Percentiles rank a stretch among this genome's conserved stretches.
These are phyloP conservation scores for Pythium biforme DNA, from an alignment of 352 stramenopile species.

Conservation along the genomic window DNA sequence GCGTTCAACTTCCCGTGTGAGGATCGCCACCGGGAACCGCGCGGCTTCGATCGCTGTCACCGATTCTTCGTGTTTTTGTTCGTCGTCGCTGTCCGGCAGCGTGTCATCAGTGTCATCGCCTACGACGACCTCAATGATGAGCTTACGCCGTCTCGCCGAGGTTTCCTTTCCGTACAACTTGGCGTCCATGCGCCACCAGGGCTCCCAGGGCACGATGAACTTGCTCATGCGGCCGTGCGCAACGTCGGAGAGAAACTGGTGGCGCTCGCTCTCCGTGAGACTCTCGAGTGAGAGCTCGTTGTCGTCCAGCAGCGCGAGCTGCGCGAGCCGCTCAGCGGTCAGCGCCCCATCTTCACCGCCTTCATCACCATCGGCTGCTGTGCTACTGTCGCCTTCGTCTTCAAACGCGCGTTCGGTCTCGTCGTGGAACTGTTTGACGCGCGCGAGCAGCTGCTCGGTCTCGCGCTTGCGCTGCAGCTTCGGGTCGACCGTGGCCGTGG, in stretches of 20 bases:
- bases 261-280: constrained; percentile 56
- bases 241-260: constrained; percentile 62
- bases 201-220: constrained; percentile 62
- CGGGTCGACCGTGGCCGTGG: constrained; percentile 25
- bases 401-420: constrained; percentile 31
- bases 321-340: constrained; percentile 38
- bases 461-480: constrained; percentile 30
- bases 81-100: background rate
- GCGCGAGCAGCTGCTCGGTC: constrained; percentile 47
- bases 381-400: background rate
- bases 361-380: background rate
- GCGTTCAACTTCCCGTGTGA: constrained; percentile 38
- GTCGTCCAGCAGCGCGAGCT: constrained; percentile 49
- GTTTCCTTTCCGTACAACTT: constrained; percentile 58
- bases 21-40: constrained; percentile 47
- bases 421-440: constrained; percentile 61
- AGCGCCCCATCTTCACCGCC: constrained; percentile 28
- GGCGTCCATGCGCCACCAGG: constrained; percentile 62
- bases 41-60: constrained; percentile 28
- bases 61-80: background rate
- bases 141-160: constrained; percentile 28
- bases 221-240: constrained; percentile 61
- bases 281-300: constrained; percentile 54
- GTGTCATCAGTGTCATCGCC: constrained; percentile 3
- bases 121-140: constrained; percentile 27